These are phyloP conservation scores for Colletotrichum sojae DNA, from an alignment of 2,329 filamentous ascomycete species.

Conservation along the genomic window DNA sequence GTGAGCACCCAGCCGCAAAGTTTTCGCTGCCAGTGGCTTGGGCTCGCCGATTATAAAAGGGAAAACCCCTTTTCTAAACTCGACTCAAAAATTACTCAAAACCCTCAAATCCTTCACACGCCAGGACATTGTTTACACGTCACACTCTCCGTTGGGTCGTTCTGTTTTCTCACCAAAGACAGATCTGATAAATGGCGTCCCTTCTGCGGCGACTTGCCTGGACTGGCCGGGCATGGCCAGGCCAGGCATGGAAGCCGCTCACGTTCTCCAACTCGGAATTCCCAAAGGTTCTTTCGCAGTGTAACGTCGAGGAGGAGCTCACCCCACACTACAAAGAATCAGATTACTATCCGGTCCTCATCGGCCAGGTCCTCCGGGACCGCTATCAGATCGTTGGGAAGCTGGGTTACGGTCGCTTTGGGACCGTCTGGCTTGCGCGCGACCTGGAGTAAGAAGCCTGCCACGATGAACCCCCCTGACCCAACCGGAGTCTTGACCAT, in stretches of 20 bases:
- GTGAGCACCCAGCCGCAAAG: too few relatives aligned
- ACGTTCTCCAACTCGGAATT: slow-evolving; percentile 41
- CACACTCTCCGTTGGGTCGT: too few relatives aligned
- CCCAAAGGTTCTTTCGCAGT: slow-evolving; percentile 5
- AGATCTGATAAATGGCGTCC: not conserved
- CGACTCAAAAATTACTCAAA: too few relatives aligned
- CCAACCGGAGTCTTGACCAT: not conserved
- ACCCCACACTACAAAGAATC: slow-evolving; percentile 43
- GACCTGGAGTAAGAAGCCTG: slow-evolving; percentile 46
- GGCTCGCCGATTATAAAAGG: too few relatives aligned
- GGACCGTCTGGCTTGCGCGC: slow-evolving; percentile 57
- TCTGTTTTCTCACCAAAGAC: too few relatives aligned
- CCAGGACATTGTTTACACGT: too few relatives aligned
- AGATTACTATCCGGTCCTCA: slow-evolving; percentile 45
- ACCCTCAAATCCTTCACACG: too few relatives aligned
- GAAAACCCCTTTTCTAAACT: too few relatives aligned
- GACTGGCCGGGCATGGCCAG: not conserved
- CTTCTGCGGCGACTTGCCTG: slow-evolving; percentile 36
- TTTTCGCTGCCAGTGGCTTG: too few relatives aligned
- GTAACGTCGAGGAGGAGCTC: slow-evolving; percentile 43
- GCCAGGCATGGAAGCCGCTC: slow-evolving; percentile 32
- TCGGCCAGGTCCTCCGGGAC: slow-evolving; percentile 44
- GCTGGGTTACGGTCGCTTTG: slow-evolving; percentile 57
- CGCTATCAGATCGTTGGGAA: slow-evolving; percentile 57
- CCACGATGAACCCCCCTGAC: not conserved